Base-by-base conservation (phyloP, 2,329 filamentous ascomycete species). In the Aspergillus sp. region DNA sequence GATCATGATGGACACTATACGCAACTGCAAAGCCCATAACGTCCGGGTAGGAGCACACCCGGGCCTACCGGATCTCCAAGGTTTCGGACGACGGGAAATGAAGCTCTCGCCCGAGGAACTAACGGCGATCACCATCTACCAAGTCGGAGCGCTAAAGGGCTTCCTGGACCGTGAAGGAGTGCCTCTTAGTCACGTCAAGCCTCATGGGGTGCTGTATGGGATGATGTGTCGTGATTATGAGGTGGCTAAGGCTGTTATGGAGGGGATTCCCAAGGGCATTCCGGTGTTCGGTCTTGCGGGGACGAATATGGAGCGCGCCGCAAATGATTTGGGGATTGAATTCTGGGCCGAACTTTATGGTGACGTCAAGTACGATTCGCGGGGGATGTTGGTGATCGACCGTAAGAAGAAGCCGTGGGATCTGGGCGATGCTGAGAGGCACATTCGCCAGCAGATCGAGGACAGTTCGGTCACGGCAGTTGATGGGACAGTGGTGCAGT, bases 11-110 rank as follows among this genome's bases (percentile, higher is more conserved):
- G 70, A 79, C 48, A 84, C 81, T 0, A 76, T 84, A 9, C 69
- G 67, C 7, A 69, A 75, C 15, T 82, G 79, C 65, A 84, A 83
- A 63, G 60, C 73, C 38, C 74, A 82, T 62, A 71, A 72, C 49
- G 74, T 85, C 51, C 72, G 71, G 44, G 67, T 79, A 5, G 82
- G 82, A 6, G 83, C 83, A 0, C 82, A 86, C 55, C 82, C 82
- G 0, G 81, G 81, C 1, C 69, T 84, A 0, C 81, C 79, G n/a
- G 82, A 85, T 59, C 71, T 83, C 19, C 74, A 81, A 64, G 82
- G 82, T 7, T 85, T 85, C 55, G 82, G 82, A 2, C 71, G 82
- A 2, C 74, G 82, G 15, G 76, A 80, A 52, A 84, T 85, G 62
- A 76, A 79, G 41, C 71, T 85, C 56, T 66, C 71, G 1, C 71